Evolutionary conservation across 768 basidiomycete genomes (phyloP), one percentile per base, ranked within the genome.

Genomic region (Tricholoma furcatifolium): DNA sequence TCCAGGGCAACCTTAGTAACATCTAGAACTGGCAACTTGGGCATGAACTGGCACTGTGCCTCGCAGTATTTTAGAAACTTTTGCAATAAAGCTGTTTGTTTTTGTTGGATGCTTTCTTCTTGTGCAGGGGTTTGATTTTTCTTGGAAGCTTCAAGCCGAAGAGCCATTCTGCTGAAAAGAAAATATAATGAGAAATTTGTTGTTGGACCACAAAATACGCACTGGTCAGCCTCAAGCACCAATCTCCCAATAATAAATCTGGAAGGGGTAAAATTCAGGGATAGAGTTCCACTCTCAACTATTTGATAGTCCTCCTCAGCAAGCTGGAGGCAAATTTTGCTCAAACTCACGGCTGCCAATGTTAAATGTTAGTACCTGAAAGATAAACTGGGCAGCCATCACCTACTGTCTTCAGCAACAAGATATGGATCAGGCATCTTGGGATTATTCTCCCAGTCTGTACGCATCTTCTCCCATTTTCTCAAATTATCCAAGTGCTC

Each of bases 191-290:
- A 35, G 34, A 35, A 35, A 9, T 8, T 15, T 9, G 8, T 15
- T 15, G 8, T 15, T 9, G 9, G 17, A 11, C 21, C 12, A 3
- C 27, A 38, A 43, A 10, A 17, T 36, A 47, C 51, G 12, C 41
- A 56, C 58, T 59, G 57, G 27, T 20, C 21, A 31, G 56, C 58
- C 36, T n/a, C n/a, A n/a, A n/a, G n/a, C n/a, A n/a, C n/a, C n/a
- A n/a, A n/a, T n/a, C n/a, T n/a, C n/a, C n/a, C n/a, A n/a, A n/a
- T n/a, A n/a, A n/a, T n/a, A 50, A 42, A 17, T 56, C 40, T 30
- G 45, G 31, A 15, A 59, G 51, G 1, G 51, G 54, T 27, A 38
- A 56, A 15, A 51, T 40, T 8, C n/a, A n/a, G n/a, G n/a, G n/a
- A 60, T 42, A 18, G 49, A 60, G 9, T 9, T 23, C 27, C 4